Conservation (phyloP, 2,329 filamentous ascomycete species). For the Penicillium sp. region DNA sequence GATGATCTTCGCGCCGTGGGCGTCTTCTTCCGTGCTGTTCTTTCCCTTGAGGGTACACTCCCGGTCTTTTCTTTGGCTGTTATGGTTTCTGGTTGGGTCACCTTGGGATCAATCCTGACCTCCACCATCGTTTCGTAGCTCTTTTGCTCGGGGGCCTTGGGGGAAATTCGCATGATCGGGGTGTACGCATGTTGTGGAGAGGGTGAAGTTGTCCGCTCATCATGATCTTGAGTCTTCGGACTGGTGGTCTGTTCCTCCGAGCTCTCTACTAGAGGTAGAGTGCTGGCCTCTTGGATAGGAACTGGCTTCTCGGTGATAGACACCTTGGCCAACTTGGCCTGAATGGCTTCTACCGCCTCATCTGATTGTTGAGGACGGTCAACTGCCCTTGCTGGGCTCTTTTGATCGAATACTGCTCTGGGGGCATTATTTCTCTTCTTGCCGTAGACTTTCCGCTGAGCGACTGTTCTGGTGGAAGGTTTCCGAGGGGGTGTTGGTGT, state of each 20-base stretch:
- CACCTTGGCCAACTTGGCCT: constrained; percentile 30
- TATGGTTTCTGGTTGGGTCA: background rate
- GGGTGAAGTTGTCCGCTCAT: background rate
- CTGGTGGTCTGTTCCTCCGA: background rate
- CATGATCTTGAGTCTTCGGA: background rate
- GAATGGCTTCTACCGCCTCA: constrained; percentile 23
- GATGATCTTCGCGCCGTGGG: constrained; percentile 29
- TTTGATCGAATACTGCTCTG: constrained; percentile 36
- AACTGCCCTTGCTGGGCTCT: constrained; percentile 23
- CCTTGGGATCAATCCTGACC: constrained; percentile 22
- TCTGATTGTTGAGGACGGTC: background rate
- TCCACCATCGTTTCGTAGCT: constrained; percentile 29
- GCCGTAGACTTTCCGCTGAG: constrained; percentile 37
- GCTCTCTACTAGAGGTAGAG: background rate
- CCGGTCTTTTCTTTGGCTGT: background rate
- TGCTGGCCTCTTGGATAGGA: background rate
- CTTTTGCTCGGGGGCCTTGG: constrained; percentile 5
- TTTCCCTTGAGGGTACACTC: background rate
- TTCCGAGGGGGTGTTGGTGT: constrained; percentile 22
- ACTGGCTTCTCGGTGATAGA: constrained; percentile 21
- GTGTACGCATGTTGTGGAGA: background rate
- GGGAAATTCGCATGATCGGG: constrained; percentile 1
- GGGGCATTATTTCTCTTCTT: constrained; percentile 36
- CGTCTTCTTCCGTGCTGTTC: constrained; percentile 20
- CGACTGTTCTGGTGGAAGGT: constrained; percentile 25